Conservation (phyloP, 106 monocot species). For the Xerophyta viscosa region DNA sequence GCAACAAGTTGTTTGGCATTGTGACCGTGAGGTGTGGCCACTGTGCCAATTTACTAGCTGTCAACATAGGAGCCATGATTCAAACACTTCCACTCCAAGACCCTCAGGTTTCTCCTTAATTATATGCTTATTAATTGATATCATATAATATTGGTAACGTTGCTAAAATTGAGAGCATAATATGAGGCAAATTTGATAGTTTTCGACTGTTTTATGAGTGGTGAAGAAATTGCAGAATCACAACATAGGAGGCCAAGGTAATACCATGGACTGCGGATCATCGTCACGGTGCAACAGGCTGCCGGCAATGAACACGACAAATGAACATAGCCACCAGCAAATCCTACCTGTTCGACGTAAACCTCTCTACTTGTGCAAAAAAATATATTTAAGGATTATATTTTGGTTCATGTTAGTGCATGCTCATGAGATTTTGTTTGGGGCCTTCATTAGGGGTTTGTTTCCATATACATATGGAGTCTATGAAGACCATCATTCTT, state of each 20-base stretch:
- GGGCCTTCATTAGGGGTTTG: no score
- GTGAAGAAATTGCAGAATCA: constrained; percentile 26
- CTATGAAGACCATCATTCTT: no score
- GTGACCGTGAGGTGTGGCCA: constrained; percentile 78
- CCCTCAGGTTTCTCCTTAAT: constrained; percentile 21
- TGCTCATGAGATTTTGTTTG: no score
- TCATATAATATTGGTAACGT: not conserved
- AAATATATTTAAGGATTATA: not conserved
- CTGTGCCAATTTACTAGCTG: constrained; percentile 54
- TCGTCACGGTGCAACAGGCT: constrained; percentile 33
- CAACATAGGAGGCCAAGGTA: constrained; percentile 20
- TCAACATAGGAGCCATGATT: constrained; percentile 47
- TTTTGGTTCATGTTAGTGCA: no score
- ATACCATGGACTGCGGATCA: constrained; percentile 22
- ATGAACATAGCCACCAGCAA: constrained; percentile 22
- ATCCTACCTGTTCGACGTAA: constrained; percentile 40
- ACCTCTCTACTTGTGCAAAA: not conserved
- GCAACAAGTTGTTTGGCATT: constrained; percentile 43
- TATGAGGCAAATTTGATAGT: not conserved
- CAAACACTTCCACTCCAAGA: constrained; percentile 30
- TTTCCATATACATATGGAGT: no score
- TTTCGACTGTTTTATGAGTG: no score
- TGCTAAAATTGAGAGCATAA: not conserved
- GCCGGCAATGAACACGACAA: constrained; percentile 22
- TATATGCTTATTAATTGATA: not conserved